Conservation (phyloP, 306 rosid species). For the Lupinus albus region DNA sequence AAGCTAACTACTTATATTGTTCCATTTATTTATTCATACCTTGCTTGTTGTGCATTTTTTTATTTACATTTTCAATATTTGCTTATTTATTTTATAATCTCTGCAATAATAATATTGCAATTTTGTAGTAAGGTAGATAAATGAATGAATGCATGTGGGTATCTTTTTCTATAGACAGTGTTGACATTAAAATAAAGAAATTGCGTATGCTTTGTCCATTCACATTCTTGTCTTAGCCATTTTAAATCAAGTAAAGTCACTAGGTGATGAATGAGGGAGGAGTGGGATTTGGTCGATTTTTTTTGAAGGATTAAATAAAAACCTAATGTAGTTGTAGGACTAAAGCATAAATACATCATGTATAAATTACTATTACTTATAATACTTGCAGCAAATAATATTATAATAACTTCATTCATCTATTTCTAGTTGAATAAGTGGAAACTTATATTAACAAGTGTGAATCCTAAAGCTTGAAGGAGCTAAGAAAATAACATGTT, state of each 20-base stretch:
- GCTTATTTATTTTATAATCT: neutral
- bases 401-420: too few species aligned
- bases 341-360: too few species aligned
- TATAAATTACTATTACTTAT: too few species aligned
- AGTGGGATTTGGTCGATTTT: too few species aligned
- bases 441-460: conserved; percentile 45
- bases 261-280: too few species aligned
- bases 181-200: conserved; percentile 38
- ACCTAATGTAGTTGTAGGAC: too few species aligned
- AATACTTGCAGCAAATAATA: neutral
- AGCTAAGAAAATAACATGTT: neutral
- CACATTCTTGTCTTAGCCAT: too few species aligned
- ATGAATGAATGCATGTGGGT: conserved; percentile 39
- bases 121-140: neutral
- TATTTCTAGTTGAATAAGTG: conserved; percentile 21
- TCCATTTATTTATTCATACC: neutral
- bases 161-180: conserved; percentile 7
- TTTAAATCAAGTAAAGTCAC: too few species aligned
- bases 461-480: conserved; percentile 31
- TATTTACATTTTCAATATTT: neutral
- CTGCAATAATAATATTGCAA: conserved; percentile 41
- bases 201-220: neutral
- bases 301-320: too few species aligned
- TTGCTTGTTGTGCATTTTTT: neutral
- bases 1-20: too few species aligned